Base-by-base conservation (phyloP, 345 rosid genomes). In the Eucalyptus marginata region DNA sequence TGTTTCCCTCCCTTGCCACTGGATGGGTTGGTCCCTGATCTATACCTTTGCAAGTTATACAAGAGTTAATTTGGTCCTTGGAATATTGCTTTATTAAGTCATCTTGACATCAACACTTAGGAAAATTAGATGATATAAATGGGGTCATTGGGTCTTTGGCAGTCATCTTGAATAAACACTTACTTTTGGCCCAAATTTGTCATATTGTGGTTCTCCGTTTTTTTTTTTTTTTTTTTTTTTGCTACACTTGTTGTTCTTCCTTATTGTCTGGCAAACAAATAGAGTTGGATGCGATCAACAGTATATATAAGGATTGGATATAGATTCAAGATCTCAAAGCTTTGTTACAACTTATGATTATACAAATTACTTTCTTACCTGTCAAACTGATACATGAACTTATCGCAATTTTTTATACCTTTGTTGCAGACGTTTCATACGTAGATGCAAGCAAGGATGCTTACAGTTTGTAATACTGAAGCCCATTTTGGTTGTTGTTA, bases 371-470 rank as follows among this genome's bases (percentile, higher is more conserved):
- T 20, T 76, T 76, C 47, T 40, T 40, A 10, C 15, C 84, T 20
- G 47, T 76, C 47, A 36, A 40, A 76, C 15, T 76, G 47, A 76
- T 40, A 29, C 87, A 33, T 18, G 20, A 29, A 36, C 49, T 56
- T 87, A 24, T 59, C 40, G 27, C 10, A 29, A n/a, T 36, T 68
- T 88, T 71, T 71, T 2, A 54, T 25, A 87, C 87, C 52, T 90
- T 76, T 88, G 31, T 79, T 90, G 87, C 91, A 98, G 99, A 93
- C 97, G 99, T 83, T 98, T 98, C 91, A 98, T 97, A 84, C 95
- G 99, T 88, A 96, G 97, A 88, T 97, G 99, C 93, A 98, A 98
- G 94, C 99, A 98, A 92, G 99, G 99, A 52, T 97, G 99, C 91
- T 89, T 98, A 91, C 99, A 98, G 87, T 98, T 98, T 96, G 99